A percentile compares a stretch with the other conserved stretches of the same genome.
Conservation (phyloP, 2,329 filamentous ascomycete genomes). For the Monilinia aucupariae region DNA sequence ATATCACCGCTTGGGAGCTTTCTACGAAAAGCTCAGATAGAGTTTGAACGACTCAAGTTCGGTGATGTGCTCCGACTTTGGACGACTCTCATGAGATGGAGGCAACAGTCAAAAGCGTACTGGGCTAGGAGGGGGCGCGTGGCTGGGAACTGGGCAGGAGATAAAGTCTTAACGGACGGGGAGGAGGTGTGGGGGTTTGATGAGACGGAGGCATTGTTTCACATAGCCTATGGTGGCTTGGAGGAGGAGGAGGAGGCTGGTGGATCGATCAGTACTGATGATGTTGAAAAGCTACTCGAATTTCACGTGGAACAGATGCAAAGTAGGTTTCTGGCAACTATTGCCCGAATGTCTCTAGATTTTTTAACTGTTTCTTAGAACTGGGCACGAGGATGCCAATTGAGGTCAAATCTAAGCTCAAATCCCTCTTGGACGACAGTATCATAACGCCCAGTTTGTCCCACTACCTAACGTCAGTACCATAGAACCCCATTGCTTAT, state of each 20-base stretch:
- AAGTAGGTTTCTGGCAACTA: slow-evolving; percentile 44
- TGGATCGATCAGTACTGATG: slow-evolving; percentile 62
- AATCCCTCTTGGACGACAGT: slow-evolving; percentile 61
- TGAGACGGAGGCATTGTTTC: slow-evolving; percentile 39
- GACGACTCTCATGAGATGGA: slow-evolving; percentile 75
- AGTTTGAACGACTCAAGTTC: slow-evolving; percentile 77
- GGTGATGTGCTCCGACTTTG: slow-evolving; percentile 73
- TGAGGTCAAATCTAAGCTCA: slow-evolving; percentile 66
- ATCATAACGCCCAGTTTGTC: slow-evolving; percentile 65
- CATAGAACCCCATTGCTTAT: background rate
- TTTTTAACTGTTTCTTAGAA: slow-evolving; percentile 43
- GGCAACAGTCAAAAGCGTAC: slow-evolving; percentile 63
- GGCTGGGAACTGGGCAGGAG: slow-evolving; percentile 47
- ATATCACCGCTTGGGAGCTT: slow-evolving; percentile 79
- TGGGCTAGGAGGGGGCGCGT: slow-evolving; percentile 51
- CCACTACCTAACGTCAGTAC: slow-evolving; percentile 63
- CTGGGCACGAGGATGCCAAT: slow-evolving; percentile 73
- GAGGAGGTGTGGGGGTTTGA: slow-evolving; percentile 47
- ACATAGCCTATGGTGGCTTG: slow-evolving; percentile 30
- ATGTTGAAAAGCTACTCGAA: slow-evolving; percentile 74
- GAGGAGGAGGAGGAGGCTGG: slow-evolving; percentile 33
- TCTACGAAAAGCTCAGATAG: slow-evolving; percentile 68
- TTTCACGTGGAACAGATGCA: slow-evolving; percentile 88
- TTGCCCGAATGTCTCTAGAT: slow-evolving; percentile 22
- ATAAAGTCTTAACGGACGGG: slow-evolving; percentile 48